A percentile compares a stretch with the other conserved stretches of the same genome.
Conservation (phyloP, 495 filamentous ascomycete species). For the Aspergillus haitiensis region DNA sequence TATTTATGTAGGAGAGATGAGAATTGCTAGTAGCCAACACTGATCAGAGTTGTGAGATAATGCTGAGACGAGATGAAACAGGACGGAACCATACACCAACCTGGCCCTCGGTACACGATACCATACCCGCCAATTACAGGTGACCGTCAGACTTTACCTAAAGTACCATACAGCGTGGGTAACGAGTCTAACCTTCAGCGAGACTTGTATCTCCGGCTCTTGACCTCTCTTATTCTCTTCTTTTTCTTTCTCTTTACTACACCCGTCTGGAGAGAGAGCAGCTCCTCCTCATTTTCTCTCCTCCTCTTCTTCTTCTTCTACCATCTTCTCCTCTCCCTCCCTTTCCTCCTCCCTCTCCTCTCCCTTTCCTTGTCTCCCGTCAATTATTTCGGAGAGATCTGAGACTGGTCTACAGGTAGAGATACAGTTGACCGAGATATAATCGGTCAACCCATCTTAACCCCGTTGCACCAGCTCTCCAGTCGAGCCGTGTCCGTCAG, state of each 20-base stretch:
- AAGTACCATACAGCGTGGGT: constrained; percentile 19
- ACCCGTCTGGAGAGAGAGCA: constrained; percentile 53
- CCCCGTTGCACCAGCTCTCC: constrained; percentile 39
- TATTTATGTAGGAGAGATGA: constrained; percentile 2
- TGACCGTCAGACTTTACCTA: constrained; percentile 22
- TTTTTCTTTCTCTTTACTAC: constrained; percentile 45
- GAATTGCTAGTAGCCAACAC: constrained; percentile 8
- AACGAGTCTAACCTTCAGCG: constrained; percentile 26
- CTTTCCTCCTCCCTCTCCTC: constrained; percentile 50
- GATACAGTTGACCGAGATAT: constrained; percentile 32
- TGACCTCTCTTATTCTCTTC: constrained; percentile 31
- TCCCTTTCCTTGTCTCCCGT: constrained; percentile 55
- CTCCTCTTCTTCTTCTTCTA: constrained; percentile 56
- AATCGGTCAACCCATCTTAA: constrained; percentile 38
- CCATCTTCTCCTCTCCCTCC: constrained; percentile 48
- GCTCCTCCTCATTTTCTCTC: constrained; percentile 49
- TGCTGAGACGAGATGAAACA: constrained; percentile 29
- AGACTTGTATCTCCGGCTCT: constrained; percentile 40
- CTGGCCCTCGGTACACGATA: constrained; percentile 14
- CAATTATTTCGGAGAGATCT: constrained; percentile 49
- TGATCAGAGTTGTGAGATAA: constrained; percentile 14
- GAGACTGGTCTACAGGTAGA: constrained; percentile 40
- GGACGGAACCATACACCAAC: constrained; percentile 19
- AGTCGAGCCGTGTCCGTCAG: constrained; percentile 49
- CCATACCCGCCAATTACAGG: constrained; percentile 19